Evolutionary conservation across 2,329 filamentous ascomycete species (phyloP).

Genomic region (Verticillium zaregamsianum): DNA sequence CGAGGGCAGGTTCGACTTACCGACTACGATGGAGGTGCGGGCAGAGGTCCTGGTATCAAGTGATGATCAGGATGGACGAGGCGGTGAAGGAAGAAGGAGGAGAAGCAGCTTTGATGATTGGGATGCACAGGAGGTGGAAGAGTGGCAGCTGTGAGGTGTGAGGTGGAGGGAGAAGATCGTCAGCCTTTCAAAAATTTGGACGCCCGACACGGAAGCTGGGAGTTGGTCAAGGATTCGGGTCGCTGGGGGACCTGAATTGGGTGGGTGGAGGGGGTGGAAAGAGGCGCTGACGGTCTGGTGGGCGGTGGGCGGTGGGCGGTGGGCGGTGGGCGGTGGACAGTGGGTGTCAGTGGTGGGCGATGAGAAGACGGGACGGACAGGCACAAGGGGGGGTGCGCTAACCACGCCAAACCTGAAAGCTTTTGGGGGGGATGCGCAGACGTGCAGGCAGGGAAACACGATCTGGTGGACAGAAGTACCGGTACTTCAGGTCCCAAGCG

Average conservation of each 20-base stretch:
- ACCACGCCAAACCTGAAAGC: neutral
- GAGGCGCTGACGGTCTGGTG: neutral
- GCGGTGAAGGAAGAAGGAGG: conserved; percentile 11
- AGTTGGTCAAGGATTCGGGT: neutral
- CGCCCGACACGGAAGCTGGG: conserved; percentile 7
- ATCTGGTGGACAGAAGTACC: conserved; percentile 10
- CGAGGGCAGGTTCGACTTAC: neutral
- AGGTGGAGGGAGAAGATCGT: conserved; percentile 15
- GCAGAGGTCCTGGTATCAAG: conserved; percentile 11
- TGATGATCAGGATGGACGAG: conserved; percentile 9
- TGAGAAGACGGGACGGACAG: neutral
- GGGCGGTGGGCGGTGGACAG: neutral
- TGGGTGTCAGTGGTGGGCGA: neutral
- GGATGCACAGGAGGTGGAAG: conserved; percentile 10
- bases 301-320: neutral
- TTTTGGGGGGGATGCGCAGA: neutral
- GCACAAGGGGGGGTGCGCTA: neutral
- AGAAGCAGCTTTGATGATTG: conserved; percentile 13
- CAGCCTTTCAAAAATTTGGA: conserved; percentile 18
- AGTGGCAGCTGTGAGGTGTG: conserved; percentile 11
- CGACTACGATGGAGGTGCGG: neutral
- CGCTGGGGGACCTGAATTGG: neutral
- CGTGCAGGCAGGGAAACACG: conserved; percentile 4
- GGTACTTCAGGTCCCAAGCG: neutral
- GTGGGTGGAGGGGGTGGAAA: neutral